These are phyloP conservation scores for Infundibulicybe gibba DNA, from an alignment of 768 basidiomycete genomes.

Conservation along the genomic window DNA sequence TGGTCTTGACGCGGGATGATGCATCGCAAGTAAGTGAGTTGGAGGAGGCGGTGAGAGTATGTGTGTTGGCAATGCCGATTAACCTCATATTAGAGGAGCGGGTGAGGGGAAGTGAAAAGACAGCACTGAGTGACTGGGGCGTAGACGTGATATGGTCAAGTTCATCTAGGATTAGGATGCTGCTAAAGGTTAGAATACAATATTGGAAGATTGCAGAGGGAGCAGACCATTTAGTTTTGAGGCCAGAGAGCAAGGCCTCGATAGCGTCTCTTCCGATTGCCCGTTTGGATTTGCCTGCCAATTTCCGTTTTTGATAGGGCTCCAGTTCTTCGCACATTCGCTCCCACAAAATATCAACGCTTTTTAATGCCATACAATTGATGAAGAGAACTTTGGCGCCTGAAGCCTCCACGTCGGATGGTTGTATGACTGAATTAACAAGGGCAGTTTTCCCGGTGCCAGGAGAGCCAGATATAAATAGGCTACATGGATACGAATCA, in stretches of 20 bases:
- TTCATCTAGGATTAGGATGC: conserved; percentile 82
- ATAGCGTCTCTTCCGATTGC: conserved; percentile 46
- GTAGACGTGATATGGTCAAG: conserved; percentile 77
- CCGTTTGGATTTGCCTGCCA: conserved; percentile 31
- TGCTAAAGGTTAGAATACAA: conserved; percentile 22
- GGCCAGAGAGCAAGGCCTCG: conserved; percentile 37
- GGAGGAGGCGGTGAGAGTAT: conserved; percentile 68
- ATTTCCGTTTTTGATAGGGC: conserved; percentile 29
- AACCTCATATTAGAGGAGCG: conserved; percentile 55
- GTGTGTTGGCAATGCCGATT: conserved; percentile 87
- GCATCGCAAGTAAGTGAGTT: conserved; percentile 27
- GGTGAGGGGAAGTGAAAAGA: conserved; percentile 67
- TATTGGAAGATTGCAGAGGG: background rate
- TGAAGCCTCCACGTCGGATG: conserved; percentile 28
- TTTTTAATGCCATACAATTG: conserved; percentile 80
- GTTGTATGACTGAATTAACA: conserved; percentile 59
- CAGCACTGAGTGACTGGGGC: conserved; percentile 48
- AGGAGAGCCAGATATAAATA: conserved; percentile 92
- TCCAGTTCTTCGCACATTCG: conserved; percentile 57
- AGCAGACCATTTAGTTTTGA: conserved; percentile 51
- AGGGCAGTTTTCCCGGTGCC: conserved; percentile 93
- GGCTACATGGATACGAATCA: conserved; percentile 27
- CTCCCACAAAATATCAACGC: conserved; percentile 69
- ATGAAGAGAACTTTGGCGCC: conserved; percentile 51
- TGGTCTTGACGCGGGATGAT: conserved; percentile 47